Conservation (phyloP, 805 yeast genomes). For the Wickerhamomyces mucosus region DNA sequence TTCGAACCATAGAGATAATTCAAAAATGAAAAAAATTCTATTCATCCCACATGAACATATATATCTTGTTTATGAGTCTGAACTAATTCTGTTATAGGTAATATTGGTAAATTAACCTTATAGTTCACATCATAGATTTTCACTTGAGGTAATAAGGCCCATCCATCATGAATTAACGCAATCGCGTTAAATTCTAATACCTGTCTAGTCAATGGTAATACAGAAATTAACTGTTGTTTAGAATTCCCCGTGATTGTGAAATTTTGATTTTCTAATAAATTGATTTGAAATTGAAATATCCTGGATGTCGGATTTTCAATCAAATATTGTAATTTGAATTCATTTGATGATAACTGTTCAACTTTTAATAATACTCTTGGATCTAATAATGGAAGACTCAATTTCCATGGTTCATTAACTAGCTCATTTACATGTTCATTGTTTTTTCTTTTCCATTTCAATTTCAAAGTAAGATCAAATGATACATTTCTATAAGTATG, state of each 20-base stretch:
- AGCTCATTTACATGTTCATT: constrained; percentile 21
- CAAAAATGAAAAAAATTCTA: too few species aligned
- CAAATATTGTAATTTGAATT: constrained; percentile 33
- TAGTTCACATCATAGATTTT: constrained; percentile 61
- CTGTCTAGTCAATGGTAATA: constrained; percentile 54
- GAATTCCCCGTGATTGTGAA: constrained; percentile 30
- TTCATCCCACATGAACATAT: constrained; percentile 5
- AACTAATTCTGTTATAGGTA: constrained; percentile 28
- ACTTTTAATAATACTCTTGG: constrained; percentile 53
- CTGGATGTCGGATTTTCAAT: constrained; percentile 72
- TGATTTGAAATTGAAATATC: constrained; percentile 51
- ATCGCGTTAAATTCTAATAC: constrained; percentile 26
- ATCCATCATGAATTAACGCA: constrained; percentile 9
- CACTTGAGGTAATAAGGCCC: constrained; percentile 45
- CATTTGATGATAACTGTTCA: constrained; percentile 8
- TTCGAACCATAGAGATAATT: too few species aligned
- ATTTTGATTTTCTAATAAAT: constrained; percentile 27
- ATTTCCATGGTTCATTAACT: constrained; percentile 34
- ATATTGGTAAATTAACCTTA: constrained; percentile 49
- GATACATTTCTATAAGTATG: constrained; percentile 30
- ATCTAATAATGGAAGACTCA: constrained; percentile 53
- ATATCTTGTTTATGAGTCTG: constrained; percentile 21
- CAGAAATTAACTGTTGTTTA: constrained; percentile 15
- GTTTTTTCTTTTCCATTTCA: constrained; percentile 27
- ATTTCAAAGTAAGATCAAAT: constrained; percentile 17